Conservation (phyloP, 768 basidiomycete species). For the Mycena pura region DNA sequence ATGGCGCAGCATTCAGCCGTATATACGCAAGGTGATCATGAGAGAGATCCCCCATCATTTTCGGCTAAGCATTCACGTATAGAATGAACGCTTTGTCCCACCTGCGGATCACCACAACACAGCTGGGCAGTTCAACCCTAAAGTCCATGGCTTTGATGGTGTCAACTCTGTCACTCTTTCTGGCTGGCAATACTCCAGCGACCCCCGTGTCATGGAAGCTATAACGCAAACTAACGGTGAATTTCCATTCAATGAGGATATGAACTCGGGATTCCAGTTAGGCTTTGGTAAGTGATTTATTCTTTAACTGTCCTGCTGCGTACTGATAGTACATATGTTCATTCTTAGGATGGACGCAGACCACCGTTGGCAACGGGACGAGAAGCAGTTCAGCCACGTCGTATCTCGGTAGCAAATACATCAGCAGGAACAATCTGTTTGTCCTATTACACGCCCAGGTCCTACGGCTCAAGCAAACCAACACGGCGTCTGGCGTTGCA, state of each 20-base stretch:
- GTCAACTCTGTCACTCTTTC: slow-evolving; percentile 25
- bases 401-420: slow-evolving; percentile 28
- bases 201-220: slow-evolving; percentile 30
- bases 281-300: slow-evolving; percentile 35
- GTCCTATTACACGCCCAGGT: slow-evolving; percentile 25
- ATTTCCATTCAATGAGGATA: slow-evolving; percentile 22
- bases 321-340: slow-evolving; percentile 8
- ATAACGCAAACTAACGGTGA: slow-evolving; percentile 16
- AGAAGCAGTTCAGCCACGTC: slow-evolving; percentile 31
- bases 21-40: slow-evolving; percentile 16
- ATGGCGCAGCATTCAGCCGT: slow-evolving; percentile 25
- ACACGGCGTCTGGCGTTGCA: slow-evolving; percentile 17
- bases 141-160: slow-evolving; percentile 32
- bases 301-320: not conserved
- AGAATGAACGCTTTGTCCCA: slow-evolving; percentile 35
- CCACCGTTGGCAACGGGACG: slow-evolving; percentile 18
- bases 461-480: not conserved
- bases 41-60: not conserved
- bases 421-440: slow-evolving; percentile 30
- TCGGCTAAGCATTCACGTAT: not conserved
- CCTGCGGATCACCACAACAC: too few species aligned
- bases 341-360: slow-evolving; percentile 24
- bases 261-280: slow-evolving; percentile 34
- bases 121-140: slow-evolving; percentile 32
- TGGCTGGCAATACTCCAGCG: slow-evolving; percentile 26